Base-by-base conservation (phyloP, 2,329 filamentous ascomycete species). In the Monosporascus sp. region DNA sequence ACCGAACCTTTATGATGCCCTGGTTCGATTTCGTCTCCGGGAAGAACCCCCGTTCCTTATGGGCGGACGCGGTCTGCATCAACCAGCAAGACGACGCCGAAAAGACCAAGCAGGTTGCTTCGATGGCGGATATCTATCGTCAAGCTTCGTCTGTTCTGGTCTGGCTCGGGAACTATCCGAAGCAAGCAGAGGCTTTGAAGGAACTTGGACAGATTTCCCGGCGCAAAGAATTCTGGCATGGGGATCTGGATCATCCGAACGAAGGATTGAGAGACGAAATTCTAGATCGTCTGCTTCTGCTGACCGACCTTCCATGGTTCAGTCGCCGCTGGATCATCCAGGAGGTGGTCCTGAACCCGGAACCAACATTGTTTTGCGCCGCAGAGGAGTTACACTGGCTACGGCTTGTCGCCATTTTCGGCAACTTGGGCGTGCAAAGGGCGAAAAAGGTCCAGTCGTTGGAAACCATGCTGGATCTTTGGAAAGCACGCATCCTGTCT, bases 21-120 rank as follows among this genome's bases (percentile, higher is more conserved):
- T 53, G 25, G n/a, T 9, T 25, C 51, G 48, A 20, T 53, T 53
- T 27, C 20, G 48, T 22, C 37, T 42, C 11, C 11, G 20, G 41
- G 20, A 44, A 17, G 20, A 44, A 22, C 3, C n/a, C n/a, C 5
- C 41, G 41, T 2, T 22, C 17, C 20, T 44, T 44, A 9, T 22
- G 17, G 18, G 7, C 41, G 11, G 18, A 44, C 20, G 41, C 18
- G n/a, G 17, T 22, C n/a, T 24, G 41, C 20, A 18, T 44, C 41
- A 18, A 44, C 41, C 17, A 44, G 11, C n/a, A 22, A 22, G 41
- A 18, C 11, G 18, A 18, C 6, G 41, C 6, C 2, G 20, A 44
- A 20, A 22, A 22, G 20, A 22, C 2, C 18, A 22, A 22, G 5
- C 17, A 44, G 20, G 20, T 44, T 14, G 5, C 41, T 17, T 39